Base-by-base conservation (phyloP, 116 monocot genomes). In the Iris pallida region DNA sequence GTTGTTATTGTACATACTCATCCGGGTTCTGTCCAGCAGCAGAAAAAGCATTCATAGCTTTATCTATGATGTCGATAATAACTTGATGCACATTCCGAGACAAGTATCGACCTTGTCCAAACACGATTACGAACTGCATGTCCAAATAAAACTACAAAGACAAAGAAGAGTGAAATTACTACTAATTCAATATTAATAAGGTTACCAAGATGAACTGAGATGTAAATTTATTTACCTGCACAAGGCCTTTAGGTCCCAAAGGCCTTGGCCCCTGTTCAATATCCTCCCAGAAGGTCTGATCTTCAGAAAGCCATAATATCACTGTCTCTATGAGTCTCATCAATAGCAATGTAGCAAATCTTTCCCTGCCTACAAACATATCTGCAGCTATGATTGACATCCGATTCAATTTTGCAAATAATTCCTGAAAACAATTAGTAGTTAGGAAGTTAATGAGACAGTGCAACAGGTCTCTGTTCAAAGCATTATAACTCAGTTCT, bases 241-340 rank as follows among this genome's bases (percentile, higher is more conserved):
- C 88, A 78, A 98, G 90, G 20, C 98, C 98, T 40, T 86, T 47
- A 62, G 88, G 88, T 42, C 90, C 98, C 64, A 98, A 69, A 76
- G 93, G 72, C 71, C 71, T 83, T 48, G 81, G 81, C 41, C 88
- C 93, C 57, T 88, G 85, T 82, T 93, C 93, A 65, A 98, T 86
- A 63, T 90, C 98, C 64, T 93, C 98, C 98, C 98, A 98, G 66
- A 98, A 98, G 78, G 71, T 84, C 71, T 88, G 93, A 65, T 98
- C 90, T 68, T 85, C 88, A 20, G 87, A 83, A 71, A 98, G 87
- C 83, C 85, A 98, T 54, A 93, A 48, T 61, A 98, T 86, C 67
- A 98, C 90, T 42, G 93, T 85, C 71, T 98, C 90, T 45, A 88
- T 90, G 47, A 98, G 83, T 64, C 86, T 85, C 90, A 93, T 98